Evolutionary conservation across 345 rosid genomes (phyloP).

Genomic region (Bruguiera sexangula): DNA sequence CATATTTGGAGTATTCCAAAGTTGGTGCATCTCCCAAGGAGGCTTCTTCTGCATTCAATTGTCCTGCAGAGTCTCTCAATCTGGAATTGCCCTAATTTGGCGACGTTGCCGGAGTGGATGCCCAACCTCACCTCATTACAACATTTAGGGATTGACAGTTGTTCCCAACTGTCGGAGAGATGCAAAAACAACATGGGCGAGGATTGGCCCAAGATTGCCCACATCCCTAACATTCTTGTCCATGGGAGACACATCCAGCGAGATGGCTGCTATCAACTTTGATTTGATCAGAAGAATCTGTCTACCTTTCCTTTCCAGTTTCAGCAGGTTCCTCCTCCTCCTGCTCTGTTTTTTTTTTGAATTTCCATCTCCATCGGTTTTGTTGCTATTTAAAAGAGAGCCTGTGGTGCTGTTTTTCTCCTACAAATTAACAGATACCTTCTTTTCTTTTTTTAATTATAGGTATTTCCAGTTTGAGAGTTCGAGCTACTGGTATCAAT

Average conservation of each 20-base stretch:
- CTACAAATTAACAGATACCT: too few relatives aligned
- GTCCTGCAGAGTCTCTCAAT: neutral
- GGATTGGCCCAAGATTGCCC: constrained; percentile 15
- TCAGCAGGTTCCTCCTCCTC: too few relatives aligned
- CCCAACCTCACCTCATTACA: constrained; percentile 6
- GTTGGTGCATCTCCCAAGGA: constrained; percentile 8
- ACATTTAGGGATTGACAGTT: neutral
- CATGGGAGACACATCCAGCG: too few relatives aligned
- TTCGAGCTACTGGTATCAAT: too few relatives aligned
- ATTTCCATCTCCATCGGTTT: neutral
- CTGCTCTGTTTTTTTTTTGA: too few relatives aligned
- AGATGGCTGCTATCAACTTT: too few relatives aligned
- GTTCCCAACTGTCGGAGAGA: neutral
- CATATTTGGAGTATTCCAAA: neutral
- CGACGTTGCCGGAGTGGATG: constrained; percentile 11
- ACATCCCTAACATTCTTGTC: neutral
- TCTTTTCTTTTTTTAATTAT: too few relatives aligned
- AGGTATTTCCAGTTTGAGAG: too few relatives aligned
- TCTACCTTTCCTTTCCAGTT: too few relatives aligned
- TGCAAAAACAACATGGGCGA: neutral
- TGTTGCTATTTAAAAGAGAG: too few relatives aligned
- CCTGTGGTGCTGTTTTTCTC: too few relatives aligned
- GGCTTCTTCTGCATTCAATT: constrained; percentile 5
- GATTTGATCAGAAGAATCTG: too few relatives aligned
- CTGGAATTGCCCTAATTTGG: neutral